These are phyloP conservation scores for Mycena vulgaris DNA, from an alignment of 768 basidiomycete species.

Conservation along the genomic window DNA sequence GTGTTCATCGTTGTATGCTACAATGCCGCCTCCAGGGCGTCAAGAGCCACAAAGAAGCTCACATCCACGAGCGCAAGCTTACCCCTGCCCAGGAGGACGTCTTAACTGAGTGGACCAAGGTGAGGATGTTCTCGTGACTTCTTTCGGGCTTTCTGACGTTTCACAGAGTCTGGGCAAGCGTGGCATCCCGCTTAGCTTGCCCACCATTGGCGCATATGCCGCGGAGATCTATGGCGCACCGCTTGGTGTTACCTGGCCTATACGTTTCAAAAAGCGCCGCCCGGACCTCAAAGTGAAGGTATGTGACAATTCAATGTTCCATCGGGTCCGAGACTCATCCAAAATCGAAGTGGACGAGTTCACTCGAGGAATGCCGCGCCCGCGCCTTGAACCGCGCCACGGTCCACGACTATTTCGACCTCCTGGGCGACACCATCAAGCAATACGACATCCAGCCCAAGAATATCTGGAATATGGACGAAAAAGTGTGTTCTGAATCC, in stretches of 20 bases:
- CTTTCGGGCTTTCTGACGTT: neutral
- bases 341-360: conserved; percentile 18
- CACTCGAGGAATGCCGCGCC: conserved; percentile 24
- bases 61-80: conserved; percentile 23
- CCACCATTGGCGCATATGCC: conserved; percentile 4
- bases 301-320: no score
- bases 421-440: conserved; percentile 11
- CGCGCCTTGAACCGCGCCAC: conserved; percentile 20
- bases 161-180: conserved; percentile 13
- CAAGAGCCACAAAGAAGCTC: conserved; percentile 8
- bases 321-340: no score
- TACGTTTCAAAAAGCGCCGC: conserved; percentile 8
- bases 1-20: conserved; percentile 4
- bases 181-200: conserved; percentile 18
- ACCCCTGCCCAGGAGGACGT: conserved; percentile 16
- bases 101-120: conserved; percentile 22
- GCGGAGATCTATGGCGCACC: conserved; percentile 9
- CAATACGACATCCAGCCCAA: neutral
- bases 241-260: conserved; percentile 16
- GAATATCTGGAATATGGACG: conserved; percentile 26
- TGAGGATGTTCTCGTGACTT: neutral
- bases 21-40: conserved; percentile 8
- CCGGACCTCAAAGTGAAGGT: conserved; percentile 24
- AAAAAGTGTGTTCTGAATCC: neutral
- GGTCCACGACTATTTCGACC: conserved; percentile 16